Base-by-base conservation (phyloP, 306 rosid genomes). In the Pachyrhizus erosus region DNA sequence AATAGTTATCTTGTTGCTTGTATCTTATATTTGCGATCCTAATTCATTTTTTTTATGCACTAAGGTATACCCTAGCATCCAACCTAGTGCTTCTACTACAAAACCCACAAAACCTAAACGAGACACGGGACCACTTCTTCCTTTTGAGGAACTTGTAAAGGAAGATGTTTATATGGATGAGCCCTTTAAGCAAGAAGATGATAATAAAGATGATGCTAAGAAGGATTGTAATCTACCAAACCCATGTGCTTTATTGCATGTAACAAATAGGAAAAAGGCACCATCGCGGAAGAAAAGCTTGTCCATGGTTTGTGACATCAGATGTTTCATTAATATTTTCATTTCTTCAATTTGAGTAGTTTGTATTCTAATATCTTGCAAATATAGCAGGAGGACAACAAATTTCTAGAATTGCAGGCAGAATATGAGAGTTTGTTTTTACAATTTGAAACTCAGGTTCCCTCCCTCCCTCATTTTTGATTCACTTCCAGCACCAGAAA, bases 191-290 rank as follows among this genome's bases (percentile, higher is more conserved):
- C 87, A 72, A 80, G 91, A 78, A 37, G 94, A 87, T 67, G 85
- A 87, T 64, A 54, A 75, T 82, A 79, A 24, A 49, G 83, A 24
- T 21, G 87, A 70, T 60, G 73, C 74, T 34, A 57, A 75, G 29
- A 85, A 81, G 81, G 84, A 85, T 58, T 88, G 80, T 85, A 82
- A 42, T 61, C 80, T 90, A 86, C 94, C 94, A 3, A 86, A 89
- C 86, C 93, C 96, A 11, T 87, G 87, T 74, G 82, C 89, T 78
- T 81, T 96, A 83, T 75, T 93, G 87, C 97, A 89, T 83, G 91
- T 96, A 64, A 96, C 99, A 70, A 93, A 79, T 86, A 87, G 99
- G 87, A 89, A 89, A 86, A 96, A 89, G 89, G 87, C 74, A 84
- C 87, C 94, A 73, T 76, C 81, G 3, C 77, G 61, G 87, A 93